Percentiles rank a stretch among this genome's conserved stretches.
phyloP scores from a whole-genome alignment of 1,284 basidiomycete genomes.

The Bondarzewia mesenterica region DNA sequence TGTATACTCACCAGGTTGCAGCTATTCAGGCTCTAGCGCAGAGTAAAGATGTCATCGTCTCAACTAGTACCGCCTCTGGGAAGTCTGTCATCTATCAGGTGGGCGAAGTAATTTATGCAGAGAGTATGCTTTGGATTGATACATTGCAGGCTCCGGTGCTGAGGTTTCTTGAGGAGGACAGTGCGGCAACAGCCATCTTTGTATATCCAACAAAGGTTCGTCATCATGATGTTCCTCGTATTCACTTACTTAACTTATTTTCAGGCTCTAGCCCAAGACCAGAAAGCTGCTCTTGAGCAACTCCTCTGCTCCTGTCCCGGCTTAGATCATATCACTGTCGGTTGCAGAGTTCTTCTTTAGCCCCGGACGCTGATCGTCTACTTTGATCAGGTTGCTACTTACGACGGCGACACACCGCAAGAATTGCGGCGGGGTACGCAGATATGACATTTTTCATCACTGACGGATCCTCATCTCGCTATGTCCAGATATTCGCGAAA shows the following conservation, averaged over 20 bases:
- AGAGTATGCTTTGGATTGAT: constrained; percentile 5
- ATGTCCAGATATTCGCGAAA: constrained; percentile 50
- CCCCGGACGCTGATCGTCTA: background rate
- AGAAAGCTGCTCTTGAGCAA: constrained; percentile 61
- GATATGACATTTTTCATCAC: background rate
- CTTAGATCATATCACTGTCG: constrained; percentile 53
- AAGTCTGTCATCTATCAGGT: constrained; percentile 90
- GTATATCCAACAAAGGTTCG: constrained; percentile 84
- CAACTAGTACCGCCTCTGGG: constrained; percentile 86
- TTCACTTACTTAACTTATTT: background rate
- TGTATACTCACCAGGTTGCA: constrained; percentile 76
- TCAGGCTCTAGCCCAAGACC: constrained; percentile 86
- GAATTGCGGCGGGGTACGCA: constrained; percentile 48
- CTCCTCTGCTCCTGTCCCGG: constrained; percentile 56
- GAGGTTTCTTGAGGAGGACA: constrained; percentile 57
- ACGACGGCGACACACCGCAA: constrained; percentile 83
- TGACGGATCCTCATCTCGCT: constrained; percentile 1
- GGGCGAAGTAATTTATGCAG: background rate
- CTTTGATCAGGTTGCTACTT: constrained; percentile 56
- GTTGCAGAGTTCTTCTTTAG: constrained; percentile 3
- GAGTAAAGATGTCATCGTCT: constrained; percentile 77
- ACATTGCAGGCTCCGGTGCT: constrained; percentile 61
- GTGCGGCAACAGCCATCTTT: constrained; percentile 67
- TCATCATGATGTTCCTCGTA: background rate
- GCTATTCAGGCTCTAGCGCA: constrained; percentile 64